Percentiles rank a stretch among this genome's conserved stretches.
Evolutionary conservation across 1,139 yeast species (phyloP).

Genomic region (Yamadazyma friedrichii): DNA sequence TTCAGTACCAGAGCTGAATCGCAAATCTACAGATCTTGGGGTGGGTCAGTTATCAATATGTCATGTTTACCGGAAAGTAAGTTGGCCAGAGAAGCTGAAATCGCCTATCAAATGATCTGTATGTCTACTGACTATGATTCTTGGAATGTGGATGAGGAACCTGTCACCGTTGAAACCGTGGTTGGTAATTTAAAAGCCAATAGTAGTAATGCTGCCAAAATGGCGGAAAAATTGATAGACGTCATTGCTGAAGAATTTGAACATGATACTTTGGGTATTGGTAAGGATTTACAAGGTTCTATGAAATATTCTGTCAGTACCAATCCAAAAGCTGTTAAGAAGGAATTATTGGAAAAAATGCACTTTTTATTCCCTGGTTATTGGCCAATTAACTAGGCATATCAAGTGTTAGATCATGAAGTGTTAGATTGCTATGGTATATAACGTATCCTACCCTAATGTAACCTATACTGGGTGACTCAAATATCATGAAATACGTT

Average conservation of each 20-base stretch:
- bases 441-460: too few relatives aligned
- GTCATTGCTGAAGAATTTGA: constrained; percentile 62
- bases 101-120: constrained; percentile 95
- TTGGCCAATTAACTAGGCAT: constrained; percentile 49
- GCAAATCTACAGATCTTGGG: constrained; percentile 80
- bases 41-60: constrained; percentile 96
- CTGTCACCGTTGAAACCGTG: constrained; percentile 95
- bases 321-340: constrained; percentile 69
- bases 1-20: constrained; percentile 98
- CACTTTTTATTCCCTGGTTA: constrained; percentile 91
- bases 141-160: constrained; percentile 93
- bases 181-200: constrained; percentile 89
- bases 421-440: too few relatives aligned
- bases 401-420: too few relatives aligned
- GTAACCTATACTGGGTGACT: too few relatives aligned
- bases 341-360: constrained; percentile 73
- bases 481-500: too few relatives aligned
- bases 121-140: constrained; percentile 99
- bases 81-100: constrained; percentile 95
- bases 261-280: constrained; percentile 53
- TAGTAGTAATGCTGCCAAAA: constrained; percentile 76
- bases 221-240: constrained; percentile 69
- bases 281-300: constrained; percentile 67
- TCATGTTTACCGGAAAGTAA: constrained; percentile 94
- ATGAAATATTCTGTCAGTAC: constrained; percentile 86